Percentiles rank a stretch among this genome's conserved stretches.
Conservation (phyloP, 2,329 filamentous ascomycete genomes). For the Cordyceps cateniannulata region DNA sequence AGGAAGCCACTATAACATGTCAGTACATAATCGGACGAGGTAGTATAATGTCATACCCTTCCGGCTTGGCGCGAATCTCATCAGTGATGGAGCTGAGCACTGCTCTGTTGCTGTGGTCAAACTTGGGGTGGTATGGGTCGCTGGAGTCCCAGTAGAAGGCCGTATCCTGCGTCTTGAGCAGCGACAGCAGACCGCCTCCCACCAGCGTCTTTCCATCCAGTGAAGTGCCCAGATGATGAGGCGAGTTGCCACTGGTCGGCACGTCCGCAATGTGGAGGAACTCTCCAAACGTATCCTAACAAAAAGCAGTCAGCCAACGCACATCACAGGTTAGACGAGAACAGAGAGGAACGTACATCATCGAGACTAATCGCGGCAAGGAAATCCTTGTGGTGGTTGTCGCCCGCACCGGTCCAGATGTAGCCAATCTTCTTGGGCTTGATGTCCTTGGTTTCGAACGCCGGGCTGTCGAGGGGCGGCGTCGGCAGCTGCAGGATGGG, state of each 20-base stretch:
- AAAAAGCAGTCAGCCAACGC: not conserved
- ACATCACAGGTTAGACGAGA: not conserved
- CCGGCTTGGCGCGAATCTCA: constrained; percentile 57
- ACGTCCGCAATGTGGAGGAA: constrained; percentile 53
- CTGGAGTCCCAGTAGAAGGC: constrained; percentile 56
- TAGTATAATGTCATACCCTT: constrained; percentile 31
- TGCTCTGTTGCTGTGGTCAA: constrained; percentile 54
- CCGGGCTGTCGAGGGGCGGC: constrained; percentile 48
- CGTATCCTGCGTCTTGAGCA: constrained; percentile 55
- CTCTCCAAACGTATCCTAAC: constrained; percentile 53
- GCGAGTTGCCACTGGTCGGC: constrained; percentile 51
- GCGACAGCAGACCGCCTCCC: constrained; percentile 50
- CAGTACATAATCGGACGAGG: not conserved
- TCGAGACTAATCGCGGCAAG: constrained; percentile 52
- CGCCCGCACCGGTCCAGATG: constrained; percentile 56
- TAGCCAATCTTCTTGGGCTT: constrained; percentile 61
- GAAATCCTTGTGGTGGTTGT: constrained; percentile 55
- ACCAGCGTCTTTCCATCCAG: constrained; percentile 51
- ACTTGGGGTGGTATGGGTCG: constrained; percentile 52
- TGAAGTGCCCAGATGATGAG: constrained; percentile 51
- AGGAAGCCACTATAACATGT: constrained; percentile 40
- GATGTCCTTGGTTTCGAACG: constrained; percentile 46
- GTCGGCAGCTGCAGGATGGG: constrained; percentile 54
- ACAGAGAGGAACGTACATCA: constrained; percentile 31
- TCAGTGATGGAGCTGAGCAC: constrained; percentile 53